Evolutionary conservation across 345 rosid genomes (phyloP).

Genomic region (Citrus inodora): DNA sequence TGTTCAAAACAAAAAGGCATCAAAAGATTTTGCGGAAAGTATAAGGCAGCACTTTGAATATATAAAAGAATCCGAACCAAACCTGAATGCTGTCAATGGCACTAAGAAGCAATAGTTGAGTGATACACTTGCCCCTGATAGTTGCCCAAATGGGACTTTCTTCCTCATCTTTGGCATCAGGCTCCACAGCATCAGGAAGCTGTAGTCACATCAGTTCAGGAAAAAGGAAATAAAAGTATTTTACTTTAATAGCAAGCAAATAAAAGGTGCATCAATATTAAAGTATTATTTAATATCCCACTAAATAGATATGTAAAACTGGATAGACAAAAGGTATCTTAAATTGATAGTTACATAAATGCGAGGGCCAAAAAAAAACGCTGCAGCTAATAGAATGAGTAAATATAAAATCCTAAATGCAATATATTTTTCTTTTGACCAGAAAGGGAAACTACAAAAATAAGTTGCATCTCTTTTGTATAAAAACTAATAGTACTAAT

Average conservation of each 20-base stretch:
- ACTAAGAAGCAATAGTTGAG: slow-evolving; percentile 78
- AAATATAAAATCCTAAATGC: background rate
- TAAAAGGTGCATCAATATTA: background rate
- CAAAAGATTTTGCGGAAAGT: background rate
- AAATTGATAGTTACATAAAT: background rate
- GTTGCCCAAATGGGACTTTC: slow-evolving; percentile 70
- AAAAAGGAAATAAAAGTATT: background rate
- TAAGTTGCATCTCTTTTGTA: background rate
- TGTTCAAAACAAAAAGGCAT: background rate
- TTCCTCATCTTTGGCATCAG: slow-evolving; percentile 60
- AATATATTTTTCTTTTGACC: background rate
- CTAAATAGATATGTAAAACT: background rate
- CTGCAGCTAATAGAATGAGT: background rate
- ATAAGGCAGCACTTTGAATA: background rate
- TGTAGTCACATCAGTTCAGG: slow-evolving; percentile 24
- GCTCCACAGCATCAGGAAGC: slow-evolving; percentile 57
- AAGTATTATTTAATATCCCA: background rate
- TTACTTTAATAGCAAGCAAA: background rate
- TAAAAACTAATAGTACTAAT: background rate
- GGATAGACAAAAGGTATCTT: background rate
- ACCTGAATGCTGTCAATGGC: slow-evolving; percentile 91
- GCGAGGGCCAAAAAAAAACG: background rate
- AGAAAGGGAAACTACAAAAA: background rate
- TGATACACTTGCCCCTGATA: slow-evolving; percentile 88
- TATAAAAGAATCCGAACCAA: slow-evolving; percentile 5